phyloP scores from a whole-genome alignment of 2,329 filamentous ascomycete species.

The Diaporthe nobilis region DNA sequence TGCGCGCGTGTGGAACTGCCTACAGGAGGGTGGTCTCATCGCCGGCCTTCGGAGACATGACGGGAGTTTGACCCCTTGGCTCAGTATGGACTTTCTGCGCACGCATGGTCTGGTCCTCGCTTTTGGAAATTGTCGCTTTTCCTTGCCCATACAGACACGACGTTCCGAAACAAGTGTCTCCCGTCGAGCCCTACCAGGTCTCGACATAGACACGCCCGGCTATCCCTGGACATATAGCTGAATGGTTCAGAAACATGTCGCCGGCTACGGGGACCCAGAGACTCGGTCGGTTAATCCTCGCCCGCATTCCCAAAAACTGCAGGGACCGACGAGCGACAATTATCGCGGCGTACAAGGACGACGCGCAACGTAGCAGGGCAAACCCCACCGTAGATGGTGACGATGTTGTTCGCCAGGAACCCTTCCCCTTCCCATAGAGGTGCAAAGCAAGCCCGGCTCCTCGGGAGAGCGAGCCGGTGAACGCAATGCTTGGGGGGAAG shows the following conservation, averaged over 20 bases:
- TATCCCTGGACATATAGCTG: background rate
- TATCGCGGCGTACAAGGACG: background rate
- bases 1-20: background rate
- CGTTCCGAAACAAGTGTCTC: background rate
- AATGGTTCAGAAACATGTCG: conserved; percentile 1
- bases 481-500: conserved; percentile 1
- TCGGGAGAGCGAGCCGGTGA: background rate
- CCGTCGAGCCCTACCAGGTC: background rate
- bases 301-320: background rate
- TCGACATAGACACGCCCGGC: background rate
- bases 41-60: background rate
- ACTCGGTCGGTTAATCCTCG: background rate
- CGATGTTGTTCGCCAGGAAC: background rate
- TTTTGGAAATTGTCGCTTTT: background rate
- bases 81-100: background rate
- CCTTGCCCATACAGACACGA: background rate
- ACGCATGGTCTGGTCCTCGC: background rate
- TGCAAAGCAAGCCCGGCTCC: background rate
- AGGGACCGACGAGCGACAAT: conserved; percentile 18
- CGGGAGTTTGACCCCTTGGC: background rate
- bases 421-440: background rate
- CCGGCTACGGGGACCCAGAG: background rate
- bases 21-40: background rate
- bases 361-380: background rate
- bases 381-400: background rate